Evolutionary conservation across 2,329 filamentous ascomycete species (phyloP).

Genomic region (Alternaria longipes): DNA sequence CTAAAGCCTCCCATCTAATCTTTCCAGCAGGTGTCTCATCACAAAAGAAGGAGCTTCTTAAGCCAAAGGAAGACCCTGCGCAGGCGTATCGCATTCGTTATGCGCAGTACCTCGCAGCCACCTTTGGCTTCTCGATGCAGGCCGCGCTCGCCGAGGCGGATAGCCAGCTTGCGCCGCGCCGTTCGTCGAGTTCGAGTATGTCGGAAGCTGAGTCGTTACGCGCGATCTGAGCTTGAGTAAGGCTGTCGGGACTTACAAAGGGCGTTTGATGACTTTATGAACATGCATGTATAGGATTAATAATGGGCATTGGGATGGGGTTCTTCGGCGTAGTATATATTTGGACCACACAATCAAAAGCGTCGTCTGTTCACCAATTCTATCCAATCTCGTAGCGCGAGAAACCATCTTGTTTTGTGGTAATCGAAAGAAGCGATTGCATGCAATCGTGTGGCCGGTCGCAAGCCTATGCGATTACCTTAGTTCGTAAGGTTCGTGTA

Average conservation of each 20-base stretch:
- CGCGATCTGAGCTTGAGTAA: slow-evolving; percentile 32
- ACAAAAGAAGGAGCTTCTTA: slow-evolving; percentile 45
- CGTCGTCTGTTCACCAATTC: slow-evolving; percentile 3
- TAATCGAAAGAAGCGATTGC: background rate
- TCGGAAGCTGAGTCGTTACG: slow-evolving; percentile 49
- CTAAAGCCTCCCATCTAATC: slow-evolving; percentile 49
- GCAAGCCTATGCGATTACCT: background rate
- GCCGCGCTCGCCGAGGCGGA: slow-evolving; percentile 51
- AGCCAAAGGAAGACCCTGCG: slow-evolving; percentile 43
- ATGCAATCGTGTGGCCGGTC: background rate
- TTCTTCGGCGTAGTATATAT: slow-evolving; percentile 28
- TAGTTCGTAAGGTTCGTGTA: background rate
- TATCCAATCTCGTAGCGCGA: background rate
- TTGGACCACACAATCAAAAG: slow-evolving; percentile 32
- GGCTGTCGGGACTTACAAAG: background rate
- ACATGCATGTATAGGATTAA: slow-evolving; percentile 29
- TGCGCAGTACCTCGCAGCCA: slow-evolving; percentile 52
- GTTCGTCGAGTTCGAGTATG: slow-evolving; percentile 45
- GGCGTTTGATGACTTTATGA: slow-evolving; percentile 33
- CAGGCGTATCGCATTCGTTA: slow-evolving; percentile 49
- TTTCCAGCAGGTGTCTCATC: slow-evolving; percentile 41
- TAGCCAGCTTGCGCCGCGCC: slow-evolving; percentile 46
- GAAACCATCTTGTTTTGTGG: background rate
- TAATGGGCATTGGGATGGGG: slow-evolving; percentile 34
- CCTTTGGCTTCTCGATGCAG: slow-evolving; percentile 52